phyloP scores from a whole-genome alignment of 2,329 filamentous ascomycete genomes.

The Plenodomus biglobosus region DNA sequence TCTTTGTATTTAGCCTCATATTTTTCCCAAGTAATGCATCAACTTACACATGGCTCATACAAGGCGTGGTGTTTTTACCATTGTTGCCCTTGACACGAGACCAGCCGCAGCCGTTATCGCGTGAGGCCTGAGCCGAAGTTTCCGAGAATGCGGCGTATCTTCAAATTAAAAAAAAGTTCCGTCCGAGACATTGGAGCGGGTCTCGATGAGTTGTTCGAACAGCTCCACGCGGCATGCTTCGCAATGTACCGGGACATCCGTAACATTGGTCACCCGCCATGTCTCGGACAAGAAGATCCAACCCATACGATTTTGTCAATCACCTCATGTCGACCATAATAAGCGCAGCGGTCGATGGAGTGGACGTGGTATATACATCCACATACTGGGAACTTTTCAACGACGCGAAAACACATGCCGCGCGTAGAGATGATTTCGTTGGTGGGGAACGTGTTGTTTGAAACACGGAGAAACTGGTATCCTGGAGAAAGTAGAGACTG shows the following conservation, averaged over 20 bases:
- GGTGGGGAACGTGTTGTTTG: not conserved
- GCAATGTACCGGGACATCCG: not conserved
- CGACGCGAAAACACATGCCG: slow-evolving; percentile 41
- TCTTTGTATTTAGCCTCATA: not conserved
- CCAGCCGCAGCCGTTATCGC: not conserved
- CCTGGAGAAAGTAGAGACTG: not conserved
- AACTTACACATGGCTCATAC: not conserved
- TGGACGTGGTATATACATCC: slow-evolving; percentile 43
- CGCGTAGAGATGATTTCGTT: not conserved
- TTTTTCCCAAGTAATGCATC: not conserved
- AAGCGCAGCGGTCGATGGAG: slow-evolving; percentile 40
- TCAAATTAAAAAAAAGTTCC: not conserved
- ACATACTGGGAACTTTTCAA: slow-evolving; percentile 43
- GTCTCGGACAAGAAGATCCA: slow-evolving; percentile 29
- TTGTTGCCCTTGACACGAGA: not conserved
- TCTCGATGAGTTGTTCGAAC: not conserved
- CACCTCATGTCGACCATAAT: slow-evolving; percentile 35
- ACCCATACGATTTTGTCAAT: slow-evolving; percentile 37
- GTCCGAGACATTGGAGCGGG: not conserved
- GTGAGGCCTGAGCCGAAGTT: not conserved
- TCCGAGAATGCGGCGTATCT: not conserved
- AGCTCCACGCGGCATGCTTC: not conserved
- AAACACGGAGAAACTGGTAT: not conserved
- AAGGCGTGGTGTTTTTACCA: not conserved
- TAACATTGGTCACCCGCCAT: slow-evolving; percentile 7